Base-by-base conservation (phyloP, 2,329 filamentous ascomycete genomes). In the Endothia cerciana region DNA sequence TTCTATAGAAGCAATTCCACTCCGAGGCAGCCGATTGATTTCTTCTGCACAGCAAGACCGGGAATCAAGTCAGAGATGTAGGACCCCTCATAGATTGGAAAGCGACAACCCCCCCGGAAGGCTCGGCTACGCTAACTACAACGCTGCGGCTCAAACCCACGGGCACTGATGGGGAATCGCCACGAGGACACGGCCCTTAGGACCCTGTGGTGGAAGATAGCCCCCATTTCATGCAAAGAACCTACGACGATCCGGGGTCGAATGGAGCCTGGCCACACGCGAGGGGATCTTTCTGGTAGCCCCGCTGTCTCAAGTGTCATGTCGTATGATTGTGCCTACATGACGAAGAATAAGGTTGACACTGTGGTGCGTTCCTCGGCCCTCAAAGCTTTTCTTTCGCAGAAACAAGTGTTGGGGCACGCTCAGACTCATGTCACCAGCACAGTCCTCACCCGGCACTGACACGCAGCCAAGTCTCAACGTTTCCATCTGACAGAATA, bases 181-280 rank as follows among this genome's bases (percentile, higher is more conserved):
- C 45, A 15, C 15, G 4, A 51, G 47, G 25, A 19, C 47, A 28
- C 19, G 30, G 53, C 17, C 30, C 33, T 22, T 4, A 38, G 17
- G 53, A 56, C 53, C 33, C 53, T 56, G 30, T 36, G 53, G 17
- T 38, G 53, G 13, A 11, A 38, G 28, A 36, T 15, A 36, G 30
- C 5, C 25, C 11, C 47, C 47, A 17, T 28, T 17, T 13, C 28
- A 51, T 56, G 30, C 30, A 56, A 56, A 25, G 30, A 56, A 56
- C 30, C 30, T 36, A 33, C 11, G 53, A 33, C 30, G 53, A 56
- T 56, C 53, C 53, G 53, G 53, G 53, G 53, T 33, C 33, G 28
- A 3, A 38, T 36, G 28, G 30, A 30, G 30, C 30, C 30, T 36
- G 30, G 17, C 4, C 17, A 19, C 7, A 10, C 25, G 11, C 47